Evolutionary conservation across 2,329 filamentous ascomycete species (phyloP), one percentile per base, ranked within the genome.

Genomic region (Triangularia verruculosa): DNA sequence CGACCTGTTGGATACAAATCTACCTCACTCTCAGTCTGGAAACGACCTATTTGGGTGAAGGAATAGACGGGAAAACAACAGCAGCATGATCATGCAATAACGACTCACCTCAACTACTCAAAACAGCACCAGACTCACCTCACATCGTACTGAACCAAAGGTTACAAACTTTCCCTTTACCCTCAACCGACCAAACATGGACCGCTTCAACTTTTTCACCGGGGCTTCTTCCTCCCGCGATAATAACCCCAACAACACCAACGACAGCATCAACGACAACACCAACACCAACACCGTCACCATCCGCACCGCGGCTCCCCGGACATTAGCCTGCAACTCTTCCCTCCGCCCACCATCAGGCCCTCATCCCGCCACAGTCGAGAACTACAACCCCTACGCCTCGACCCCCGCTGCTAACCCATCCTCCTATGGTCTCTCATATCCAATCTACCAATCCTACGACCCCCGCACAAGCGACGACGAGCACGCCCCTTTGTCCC

Each of bases 391-490:
- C 47, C 58, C 63, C 27, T 63, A 64, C 62, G 51, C 30, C 32
- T 28, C 56, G 12, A 12, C 56, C 59, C 24, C 22, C 51, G 25
- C 55, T 22, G 66, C 67, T 20, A 68, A 68, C 2, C 66, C 70
- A 22, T 71, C 70, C 32, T 68, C 70, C 9, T 67, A 66, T 17
- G 15, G 13, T 34, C 25, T 43, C 9, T 12, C 28, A 53, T 20
- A 57, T 28, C 13, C 60, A 20, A 58, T 61, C 54, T 72, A 74
- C 64, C 61, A 72, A 28, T 70, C 72, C 20, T 43, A 15, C 22
- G 22, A 59, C 66, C 69, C 11, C 71, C 70, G 57, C 63, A 63
- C 51, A 22, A 71, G 74, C 52, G 75, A 75, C 74, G 55, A 69
- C 28, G 70, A 75, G 61, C 72, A 71, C 27, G 7, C 32, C 27